Evolutionary conservation across 148 eudicot genomes (phyloP).

Genomic region (Hydrangea macrophylla): DNA sequence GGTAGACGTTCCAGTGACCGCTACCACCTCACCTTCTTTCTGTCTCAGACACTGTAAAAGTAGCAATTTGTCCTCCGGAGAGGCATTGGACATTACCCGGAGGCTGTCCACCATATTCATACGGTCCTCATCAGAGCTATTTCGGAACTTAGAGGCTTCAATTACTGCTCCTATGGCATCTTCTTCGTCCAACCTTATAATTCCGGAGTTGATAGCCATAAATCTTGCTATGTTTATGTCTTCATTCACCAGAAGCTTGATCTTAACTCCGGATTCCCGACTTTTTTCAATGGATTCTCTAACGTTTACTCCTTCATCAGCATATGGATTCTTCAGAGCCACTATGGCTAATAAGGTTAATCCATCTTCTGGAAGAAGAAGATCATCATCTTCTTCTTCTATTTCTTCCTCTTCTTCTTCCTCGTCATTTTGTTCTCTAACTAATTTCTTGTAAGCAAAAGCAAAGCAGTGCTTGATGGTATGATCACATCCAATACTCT

Average conservation of each 20-base stretch:
- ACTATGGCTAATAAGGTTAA: slow-evolving; percentile 7
- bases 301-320: background rate
- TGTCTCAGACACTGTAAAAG: background rate
- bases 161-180: background rate
- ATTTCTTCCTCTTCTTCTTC: slow-evolving; percentile 3
- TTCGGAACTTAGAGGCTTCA: slow-evolving; percentile 3
- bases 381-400: background rate
- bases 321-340: background rate
- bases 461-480: slow-evolving; percentile 9
- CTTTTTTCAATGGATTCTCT: background rate
- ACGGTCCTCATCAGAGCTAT: background rate
- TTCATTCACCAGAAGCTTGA: slow-evolving; percentile 8
- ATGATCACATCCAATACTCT: background rate
- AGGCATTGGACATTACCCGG: background rate
- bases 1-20: background rate
- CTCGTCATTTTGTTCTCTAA: background rate
- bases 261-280: slow-evolving; percentile 1
- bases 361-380: slow-evolving; percentile 1
- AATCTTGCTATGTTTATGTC: slow-evolving; percentile 2
- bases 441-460: slow-evolving; percentile 11
- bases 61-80: background rate
- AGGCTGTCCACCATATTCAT: background rate
- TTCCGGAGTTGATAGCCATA: background rate
- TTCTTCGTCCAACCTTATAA: background rate
- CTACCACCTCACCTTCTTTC: slow-evolving; percentile 4